phyloP scores from a whole-genome alignment of 169 alveolate species.

The Eimeria brunetti region DNA sequence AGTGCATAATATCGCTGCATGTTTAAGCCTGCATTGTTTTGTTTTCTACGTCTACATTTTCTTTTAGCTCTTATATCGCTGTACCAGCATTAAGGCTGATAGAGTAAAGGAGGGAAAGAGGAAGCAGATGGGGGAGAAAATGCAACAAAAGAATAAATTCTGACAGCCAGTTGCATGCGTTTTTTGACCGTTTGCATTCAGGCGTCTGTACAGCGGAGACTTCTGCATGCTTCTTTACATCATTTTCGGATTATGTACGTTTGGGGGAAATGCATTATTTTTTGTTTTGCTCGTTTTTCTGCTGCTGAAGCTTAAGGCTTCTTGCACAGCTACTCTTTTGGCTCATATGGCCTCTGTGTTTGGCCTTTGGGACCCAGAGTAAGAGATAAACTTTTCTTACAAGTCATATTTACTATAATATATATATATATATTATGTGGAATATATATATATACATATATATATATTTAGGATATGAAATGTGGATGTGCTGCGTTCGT shows the following conservation, averaged over 20 bases:
- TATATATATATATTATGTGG: not conserved
- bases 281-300: not conserved
- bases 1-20: too few species aligned
- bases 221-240: slow-evolving; percentile 43
- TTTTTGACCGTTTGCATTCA: not conserved
- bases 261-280: slow-evolving; percentile 15
- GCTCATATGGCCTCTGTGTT: slow-evolving; percentile 35
- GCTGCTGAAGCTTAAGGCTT: slow-evolving; percentile 31
- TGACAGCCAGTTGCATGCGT: not conserved
- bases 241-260: slow-evolving; percentile 33
- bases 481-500: not conserved
- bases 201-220: slow-evolving; percentile 61
- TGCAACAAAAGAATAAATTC: too few species aligned
- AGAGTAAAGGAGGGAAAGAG: too few species aligned
- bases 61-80: too few species aligned
- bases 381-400: not conserved
- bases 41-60: too few species aligned
- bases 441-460: too few species aligned
- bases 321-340: slow-evolving; percentile 20
- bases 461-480: too few species aligned
- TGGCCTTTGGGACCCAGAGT: slow-evolving; percentile 30
- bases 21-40: too few species aligned
- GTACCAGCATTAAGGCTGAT: too few species aligned
- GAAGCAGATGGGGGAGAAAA: too few species aligned
- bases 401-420: too few species aligned